These are phyloP conservation scores for Paracamarosporium sp. DNA, from an alignment of 2,329 filamentous ascomycete genomes.

Conservation along the genomic window DNA sequence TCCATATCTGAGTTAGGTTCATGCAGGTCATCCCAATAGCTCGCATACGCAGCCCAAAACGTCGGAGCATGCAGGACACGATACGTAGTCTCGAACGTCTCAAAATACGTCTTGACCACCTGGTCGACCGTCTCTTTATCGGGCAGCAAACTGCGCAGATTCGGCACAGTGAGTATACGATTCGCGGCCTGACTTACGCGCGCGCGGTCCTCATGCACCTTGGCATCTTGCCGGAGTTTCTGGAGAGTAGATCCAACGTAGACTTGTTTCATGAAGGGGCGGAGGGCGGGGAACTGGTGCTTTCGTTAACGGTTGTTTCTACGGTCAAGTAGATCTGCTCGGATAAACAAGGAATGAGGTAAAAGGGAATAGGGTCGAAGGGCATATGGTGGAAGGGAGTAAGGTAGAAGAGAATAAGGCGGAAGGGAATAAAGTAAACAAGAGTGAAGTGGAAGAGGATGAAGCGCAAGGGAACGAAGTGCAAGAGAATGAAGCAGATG, in stretches of 20 bases:
- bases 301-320: slow-evolving; percentile 11
- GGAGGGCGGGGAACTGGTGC: slow-evolving; percentile 39
- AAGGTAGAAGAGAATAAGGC: too few species aligned
- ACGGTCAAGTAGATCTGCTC: too few species aligned
- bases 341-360: too few species aligned
- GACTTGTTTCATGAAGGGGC: slow-evolving; percentile 31
- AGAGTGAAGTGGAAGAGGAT: too few species aligned
- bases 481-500: background rate
- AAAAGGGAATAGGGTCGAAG: too few species aligned
- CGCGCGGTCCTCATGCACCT: slow-evolving; percentile 21
- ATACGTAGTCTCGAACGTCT: slow-evolving; percentile 57
- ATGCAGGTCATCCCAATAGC: slow-evolving; percentile 51
- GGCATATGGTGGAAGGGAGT: too few species aligned
- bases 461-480: too few species aligned
- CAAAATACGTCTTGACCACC: slow-evolving; percentile 54
- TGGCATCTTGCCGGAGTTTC: slow-evolving; percentile 30
- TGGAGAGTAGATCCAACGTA: slow-evolving; percentile 27
- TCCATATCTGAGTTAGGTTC: slow-evolving; percentile 35
- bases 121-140: slow-evolving; percentile 45
- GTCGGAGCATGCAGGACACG: slow-evolving; percentile 59
- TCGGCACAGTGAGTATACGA: slow-evolving; percentile 13
- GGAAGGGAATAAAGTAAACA: too few species aligned
- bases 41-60: slow-evolving; percentile 56
- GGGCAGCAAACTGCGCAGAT: slow-evolving; percentile 37
- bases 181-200: slow-evolving; percentile 8